A percentile compares a stretch with the other conserved stretches of the same genome.
These are phyloP conservation scores for Colletotrichum agaves DNA, from an alignment of 2,329 filamentous ascomycete species.

Conservation along the genomic window DNA sequence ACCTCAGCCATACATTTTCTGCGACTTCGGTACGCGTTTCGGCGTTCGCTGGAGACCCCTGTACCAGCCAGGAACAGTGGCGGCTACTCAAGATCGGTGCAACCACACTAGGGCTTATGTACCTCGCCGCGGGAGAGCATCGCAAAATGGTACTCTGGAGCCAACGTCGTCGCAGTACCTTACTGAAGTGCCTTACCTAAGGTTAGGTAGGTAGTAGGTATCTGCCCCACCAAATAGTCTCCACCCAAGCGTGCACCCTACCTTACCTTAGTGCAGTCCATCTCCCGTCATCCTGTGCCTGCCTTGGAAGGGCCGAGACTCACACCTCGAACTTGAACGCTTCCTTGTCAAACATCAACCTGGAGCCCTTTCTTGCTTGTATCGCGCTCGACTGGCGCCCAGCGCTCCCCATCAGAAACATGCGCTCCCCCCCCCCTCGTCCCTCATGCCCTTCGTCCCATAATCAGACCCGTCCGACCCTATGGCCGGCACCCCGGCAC, in stretches of 20 bases:
- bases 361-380: slow-evolving; percentile 7
- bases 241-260: slow-evolving; percentile 3
- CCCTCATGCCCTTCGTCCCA: slow-evolving; percentile 26
- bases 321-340: slow-evolving; percentile 17
- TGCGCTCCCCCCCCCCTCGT: not conserved
- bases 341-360: slow-evolving; percentile 33
- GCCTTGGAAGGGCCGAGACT: slow-evolving; percentile 16
- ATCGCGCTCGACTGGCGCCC: slow-evolving; percentile 34
- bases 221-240: not conserved
- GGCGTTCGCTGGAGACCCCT: slow-evolving; percentile 22
- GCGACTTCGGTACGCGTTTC: slow-evolving; percentile 24
- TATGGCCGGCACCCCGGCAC: slow-evolving; percentile 30
- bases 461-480: slow-evolving; percentile 23
- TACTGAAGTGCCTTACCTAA: too few relatives aligned
- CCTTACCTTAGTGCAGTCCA: slow-evolving; percentile 30
- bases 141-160: slow-evolving; percentile 7
- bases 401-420: slow-evolving; percentile 29
- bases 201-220: too few relatives aligned
- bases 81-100: slow-evolving; percentile 32
- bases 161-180: not conserved
- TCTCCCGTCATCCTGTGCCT: slow-evolving; percentile 26
- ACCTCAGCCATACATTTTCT: slow-evolving; percentile 16
- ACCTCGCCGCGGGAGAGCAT: slow-evolving; percentile 13
- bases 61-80: slow-evolving; percentile 4
- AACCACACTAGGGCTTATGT: slow-evolving; percentile 17